Evolutionary conservation across 2,329 filamentous ascomycete species (phyloP).

Genomic region (Fusarium gaditjirri): DNA sequence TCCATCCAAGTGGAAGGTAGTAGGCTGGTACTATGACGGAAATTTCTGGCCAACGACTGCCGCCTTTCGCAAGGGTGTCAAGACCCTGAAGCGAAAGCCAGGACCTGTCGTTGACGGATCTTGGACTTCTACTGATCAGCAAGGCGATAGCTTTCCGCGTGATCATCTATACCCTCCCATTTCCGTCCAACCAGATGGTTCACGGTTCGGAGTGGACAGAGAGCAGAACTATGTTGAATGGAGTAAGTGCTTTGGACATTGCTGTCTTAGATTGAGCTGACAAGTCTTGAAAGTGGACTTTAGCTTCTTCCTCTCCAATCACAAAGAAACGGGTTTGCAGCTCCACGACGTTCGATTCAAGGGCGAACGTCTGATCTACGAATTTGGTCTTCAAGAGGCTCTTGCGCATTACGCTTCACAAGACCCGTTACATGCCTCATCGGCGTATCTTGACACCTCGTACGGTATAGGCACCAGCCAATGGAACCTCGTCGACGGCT

Average conservation of each 20-base stretch:
- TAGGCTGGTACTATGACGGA: constrained; percentile 65
- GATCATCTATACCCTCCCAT: constrained; percentile 12
- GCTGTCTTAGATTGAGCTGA: background rate
- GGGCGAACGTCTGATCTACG: constrained; percentile 65
- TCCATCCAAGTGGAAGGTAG: constrained; percentile 60
- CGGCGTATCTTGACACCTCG: constrained; percentile 58
- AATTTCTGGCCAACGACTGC: constrained; percentile 62
- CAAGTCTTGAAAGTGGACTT: constrained; percentile 50
- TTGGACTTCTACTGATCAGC: constrained; percentile 23
- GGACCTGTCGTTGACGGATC: constrained; percentile 17
- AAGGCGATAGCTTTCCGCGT: background rate
- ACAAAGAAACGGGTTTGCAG: constrained; percentile 58
- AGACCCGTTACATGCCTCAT: constrained; percentile 58
- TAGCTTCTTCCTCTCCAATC: constrained; percentile 62
- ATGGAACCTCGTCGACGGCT: constrained; percentile 59
- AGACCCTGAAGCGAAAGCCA: background rate
- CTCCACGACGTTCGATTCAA: constrained; percentile 65
- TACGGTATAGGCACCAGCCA: constrained; percentile 60
- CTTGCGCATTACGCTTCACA: constrained; percentile 62
- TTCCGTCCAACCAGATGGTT: constrained; percentile 18
- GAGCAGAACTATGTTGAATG: constrained; percentile 28
- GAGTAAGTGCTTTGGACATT: constrained; percentile 3
- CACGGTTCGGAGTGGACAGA: constrained; percentile 19
- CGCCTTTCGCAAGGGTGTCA: constrained; percentile 30
- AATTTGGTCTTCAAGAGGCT: constrained; percentile 66